Base-by-base conservation (phyloP, 2,329 filamentous ascomycete genomes). In the Aschersonia sp. region DNA sequence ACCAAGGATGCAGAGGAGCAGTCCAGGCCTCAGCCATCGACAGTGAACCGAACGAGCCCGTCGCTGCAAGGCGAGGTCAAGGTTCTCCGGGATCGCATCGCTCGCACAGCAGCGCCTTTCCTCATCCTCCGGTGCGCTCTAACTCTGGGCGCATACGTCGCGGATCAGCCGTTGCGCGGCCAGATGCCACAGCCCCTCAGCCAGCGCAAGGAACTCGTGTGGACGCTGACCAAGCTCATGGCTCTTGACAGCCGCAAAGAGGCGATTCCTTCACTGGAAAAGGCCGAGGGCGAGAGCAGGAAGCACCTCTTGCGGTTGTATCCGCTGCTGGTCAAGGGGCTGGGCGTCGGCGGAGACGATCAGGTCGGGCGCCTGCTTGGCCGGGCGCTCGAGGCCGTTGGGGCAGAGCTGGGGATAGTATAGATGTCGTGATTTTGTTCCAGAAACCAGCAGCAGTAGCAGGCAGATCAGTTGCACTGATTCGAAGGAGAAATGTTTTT, bases 131-230 rank as follows among this genome's bases (percentile, higher is more conserved):
- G 92, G 3, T 80, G 85, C 10, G 87, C 85, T 0, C 70, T 95
- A 12, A 81, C 86, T 0, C 67, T 97, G n/a, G 81, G 87, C 48
- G 73, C 82, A 1, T 97, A 94, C 60, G 81, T 94, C 43, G 85
- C 88, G 4, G 92, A 98, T 62, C 90, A 96, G 59, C 89, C 90
- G 1, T 70, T 98, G 22, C 76, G 92, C 11, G 89, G 92, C 0
- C 76, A 81, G 45, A 92, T 94, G 80, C 92, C 92, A 5, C 86
- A 92, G 60, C 90, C 90, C 0, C 70, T 87, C 5, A 82, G 79
- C 7, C 86, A 95, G 58, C 76, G 86, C 42, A 81, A 77, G 52
- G 92, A 95, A 60, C 67, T 98, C 9, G 60, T 85, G 5, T 83
- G 85, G 57, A 72, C 89, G 30, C 68, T 97, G 14, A 66, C 69